Conservation (phyloP, 2,329 filamentous ascomycete genomes). For the Rutstroemia sydowiana region DNA sequence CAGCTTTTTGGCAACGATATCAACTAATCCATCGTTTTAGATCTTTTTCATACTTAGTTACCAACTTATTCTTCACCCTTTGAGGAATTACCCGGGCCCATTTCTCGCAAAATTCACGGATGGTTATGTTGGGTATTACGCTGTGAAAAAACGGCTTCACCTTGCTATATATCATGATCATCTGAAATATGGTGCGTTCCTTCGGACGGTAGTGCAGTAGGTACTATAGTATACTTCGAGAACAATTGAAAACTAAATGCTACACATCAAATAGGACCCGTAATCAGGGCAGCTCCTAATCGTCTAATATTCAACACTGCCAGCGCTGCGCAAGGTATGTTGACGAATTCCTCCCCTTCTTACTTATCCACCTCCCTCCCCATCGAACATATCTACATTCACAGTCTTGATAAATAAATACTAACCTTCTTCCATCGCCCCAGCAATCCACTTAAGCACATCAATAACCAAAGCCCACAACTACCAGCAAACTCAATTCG, state of each 20-base stretch:
- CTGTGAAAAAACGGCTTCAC: constrained; percentile 67
- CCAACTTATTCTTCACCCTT: constrained; percentile 51
- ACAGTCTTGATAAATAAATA: neutral
- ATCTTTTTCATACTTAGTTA: neutral
- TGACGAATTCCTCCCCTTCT: neutral
- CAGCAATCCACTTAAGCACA: neutral
- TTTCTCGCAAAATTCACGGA: constrained; percentile 57
- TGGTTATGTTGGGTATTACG: constrained; percentile 62
- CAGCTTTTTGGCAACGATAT: no score
- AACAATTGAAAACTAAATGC: neutral
- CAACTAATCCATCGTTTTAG: no score
- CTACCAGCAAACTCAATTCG: neutral
- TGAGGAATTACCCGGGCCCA: constrained; percentile 59
- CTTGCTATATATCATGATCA: constrained; percentile 66
- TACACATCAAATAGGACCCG: neutral
- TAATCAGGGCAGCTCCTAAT: neutral
- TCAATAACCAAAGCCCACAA: neutral
- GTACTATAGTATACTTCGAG: neutral
- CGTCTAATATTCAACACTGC: neutral
- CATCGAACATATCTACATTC: no score
- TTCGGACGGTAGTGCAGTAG: constrained; percentile 49
- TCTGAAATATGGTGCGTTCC: constrained; percentile 54
- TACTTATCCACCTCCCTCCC: no score
- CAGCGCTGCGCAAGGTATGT: neutral
- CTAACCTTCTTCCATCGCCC: no score